A percentile compares a stretch with the other conserved stretches of the same genome.
These are phyloP conservation scores for Retiboletus fuscus DNA, from an alignment of 1,284 basidiomycete species.

Conservation along the genomic window DNA sequence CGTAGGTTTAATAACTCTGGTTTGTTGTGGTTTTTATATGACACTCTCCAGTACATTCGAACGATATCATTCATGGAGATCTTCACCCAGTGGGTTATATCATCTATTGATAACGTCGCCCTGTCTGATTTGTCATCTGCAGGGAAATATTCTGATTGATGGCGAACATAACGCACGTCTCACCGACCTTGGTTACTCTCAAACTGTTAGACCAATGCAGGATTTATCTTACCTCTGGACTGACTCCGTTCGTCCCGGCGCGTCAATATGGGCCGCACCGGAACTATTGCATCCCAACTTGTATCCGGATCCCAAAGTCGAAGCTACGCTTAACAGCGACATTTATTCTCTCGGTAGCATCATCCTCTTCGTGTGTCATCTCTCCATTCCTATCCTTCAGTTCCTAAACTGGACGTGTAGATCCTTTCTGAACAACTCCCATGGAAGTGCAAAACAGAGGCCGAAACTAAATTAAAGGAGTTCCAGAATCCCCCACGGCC, in stretches of 20 bases:
- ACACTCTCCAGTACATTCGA: conserved; percentile 23
- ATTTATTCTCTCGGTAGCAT: conserved; percentile 31
- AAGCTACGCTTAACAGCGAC: conserved; percentile 13
- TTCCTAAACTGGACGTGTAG: not conserved
- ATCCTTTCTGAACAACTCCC: conserved; percentile 15
- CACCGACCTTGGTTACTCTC: conserved; percentile 28
- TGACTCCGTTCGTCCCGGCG: not conserved
- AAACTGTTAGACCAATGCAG: not conserved
- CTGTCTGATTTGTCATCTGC: too few species aligned
- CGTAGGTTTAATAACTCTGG: conserved; percentile 3
- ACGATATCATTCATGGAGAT: conserved; percentile 19
- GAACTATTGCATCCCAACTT: conserved; percentile 13
- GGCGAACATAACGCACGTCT: conserved; percentile 15
- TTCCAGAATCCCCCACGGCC: conserved; percentile 21
- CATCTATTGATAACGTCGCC: not conserved
- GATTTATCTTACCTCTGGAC: conserved; percentile 20
- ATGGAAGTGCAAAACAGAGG: not conserved
- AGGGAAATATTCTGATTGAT: conserved; percentile 30
- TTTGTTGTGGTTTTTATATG: not conserved
- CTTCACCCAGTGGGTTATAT: conserved; percentile 16
- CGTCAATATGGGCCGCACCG: conserved; percentile 11
- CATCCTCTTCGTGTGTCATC: conserved; percentile 23
- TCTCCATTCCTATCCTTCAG: too few species aligned
- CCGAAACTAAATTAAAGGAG: not conserved
- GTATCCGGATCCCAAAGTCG: not conserved